Evolutionary conservation across 2,329 filamentous ascomycete genomes (phyloP).

Genomic region (Colletotrichum liaoningense): DNA sequence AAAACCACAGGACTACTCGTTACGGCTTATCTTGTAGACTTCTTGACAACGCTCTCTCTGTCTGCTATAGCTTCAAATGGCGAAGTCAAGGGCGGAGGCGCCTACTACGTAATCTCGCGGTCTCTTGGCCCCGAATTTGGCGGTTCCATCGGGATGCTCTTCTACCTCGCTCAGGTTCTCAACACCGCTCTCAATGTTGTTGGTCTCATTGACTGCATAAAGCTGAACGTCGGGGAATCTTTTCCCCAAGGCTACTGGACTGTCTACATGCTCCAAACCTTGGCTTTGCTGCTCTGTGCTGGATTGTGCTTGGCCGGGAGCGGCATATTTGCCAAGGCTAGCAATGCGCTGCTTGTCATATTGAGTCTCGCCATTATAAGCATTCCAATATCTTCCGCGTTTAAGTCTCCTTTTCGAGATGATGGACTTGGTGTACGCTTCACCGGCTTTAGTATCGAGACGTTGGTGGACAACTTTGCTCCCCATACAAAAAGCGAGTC

Average conservation of each 20-base stretch:
- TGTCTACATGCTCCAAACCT: slow-evolving; percentile 80
- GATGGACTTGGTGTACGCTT: slow-evolving; percentile 75
- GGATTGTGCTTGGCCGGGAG: slow-evolving; percentile 83
- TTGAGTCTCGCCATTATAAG: slow-evolving; percentile 80
- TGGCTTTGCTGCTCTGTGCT: slow-evolving; percentile 78
- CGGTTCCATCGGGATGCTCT: slow-evolving; percentile 87
- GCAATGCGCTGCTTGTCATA: slow-evolving; percentile 79
- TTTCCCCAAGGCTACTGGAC: slow-evolving; percentile 81
- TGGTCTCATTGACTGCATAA: slow-evolving; percentile 85
- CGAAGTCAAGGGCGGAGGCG: slow-evolving; percentile 86
- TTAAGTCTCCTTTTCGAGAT: slow-evolving; percentile 75
- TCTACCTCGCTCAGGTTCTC: slow-evolving; percentile 90
- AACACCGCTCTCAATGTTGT: slow-evolving; percentile 91
- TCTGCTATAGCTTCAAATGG: slow-evolving; percentile 92
- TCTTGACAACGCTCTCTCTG: slow-evolving; percentile 87
- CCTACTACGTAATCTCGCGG: slow-evolving; percentile 89
- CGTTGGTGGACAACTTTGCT: slow-evolving; percentile 78
- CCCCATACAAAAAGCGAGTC: slow-evolving; percentile 75
- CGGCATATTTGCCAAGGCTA: slow-evolving; percentile 82
- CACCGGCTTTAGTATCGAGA: slow-evolving; percentile 79
- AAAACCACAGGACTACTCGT: slow-evolving; percentile 71
- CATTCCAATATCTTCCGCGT: slow-evolving; percentile 82
- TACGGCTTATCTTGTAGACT: slow-evolving; percentile 81
- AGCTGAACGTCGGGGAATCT: slow-evolving; percentile 76
- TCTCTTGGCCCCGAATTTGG: slow-evolving; percentile 90